These are phyloP conservation scores for Mycena rebaudengoi DNA, from an alignment of 768 basidiomycete genomes.

Conservation along the genomic window DNA sequence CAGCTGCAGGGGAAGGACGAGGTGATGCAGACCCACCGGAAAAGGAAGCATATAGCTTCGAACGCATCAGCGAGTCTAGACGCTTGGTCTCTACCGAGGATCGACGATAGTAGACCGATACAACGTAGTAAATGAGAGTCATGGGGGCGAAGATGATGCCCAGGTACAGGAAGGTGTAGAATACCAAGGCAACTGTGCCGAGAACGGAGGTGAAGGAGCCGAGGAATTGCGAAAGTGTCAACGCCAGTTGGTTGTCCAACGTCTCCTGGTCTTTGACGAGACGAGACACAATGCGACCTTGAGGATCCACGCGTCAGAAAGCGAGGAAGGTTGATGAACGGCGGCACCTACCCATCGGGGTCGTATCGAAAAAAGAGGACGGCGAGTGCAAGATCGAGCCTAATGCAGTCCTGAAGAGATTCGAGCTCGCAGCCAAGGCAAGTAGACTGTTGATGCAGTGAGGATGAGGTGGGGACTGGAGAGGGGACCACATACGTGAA, in stretches of 20 bases:
- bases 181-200: conserved; percentile 66
- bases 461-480: background rate
- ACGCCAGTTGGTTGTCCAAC: conserved; percentile 58
- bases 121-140: conserved; percentile 58
- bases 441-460: background rate
- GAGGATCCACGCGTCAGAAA: background rate
- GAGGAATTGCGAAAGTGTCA: conserved; percentile 57
- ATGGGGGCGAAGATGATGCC: conserved; percentile 71
- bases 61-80: conserved; percentile 69
- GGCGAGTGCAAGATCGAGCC: conserved; percentile 66
- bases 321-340: background rate
- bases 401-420: conserved; percentile 65
- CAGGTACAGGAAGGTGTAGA: conserved; percentile 73
- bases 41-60: conserved; percentile 63
- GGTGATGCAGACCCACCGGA: conserved; percentile 49
- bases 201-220: conserved; percentile 52
- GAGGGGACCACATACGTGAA: conserved; percentile 53
- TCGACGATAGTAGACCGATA: conserved; percentile 64
- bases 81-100: conserved; percentile 73
- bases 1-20: background rate
- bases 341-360: conserved; percentile 60
- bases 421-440: conserved; percentile 41
- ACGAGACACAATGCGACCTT: conserved; percentile 65
- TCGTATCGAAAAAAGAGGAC: conserved; percentile 76
- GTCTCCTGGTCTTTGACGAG: conserved; percentile 71